A percentile compares a stretch with the other conserved stretches of the same genome.
These are phyloP conservation scores for Amanita thiersii DNA, from an alignment of 768 basidiomycete species.

Conservation along the genomic window DNA sequence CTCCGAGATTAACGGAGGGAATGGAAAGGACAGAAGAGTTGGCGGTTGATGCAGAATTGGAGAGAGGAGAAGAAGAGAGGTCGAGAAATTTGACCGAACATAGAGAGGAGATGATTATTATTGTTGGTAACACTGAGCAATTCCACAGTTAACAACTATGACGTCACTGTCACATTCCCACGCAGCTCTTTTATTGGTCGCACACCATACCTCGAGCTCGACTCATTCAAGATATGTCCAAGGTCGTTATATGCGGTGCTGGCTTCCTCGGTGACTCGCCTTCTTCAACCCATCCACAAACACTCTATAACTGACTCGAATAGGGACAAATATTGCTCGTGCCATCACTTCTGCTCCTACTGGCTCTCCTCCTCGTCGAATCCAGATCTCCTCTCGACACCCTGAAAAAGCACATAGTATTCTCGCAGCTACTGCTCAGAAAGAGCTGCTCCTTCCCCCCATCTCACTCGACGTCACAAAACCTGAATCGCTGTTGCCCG, in stretches of 20 bases:
- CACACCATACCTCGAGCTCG: too few species aligned
- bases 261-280: slow-evolving; percentile 48
- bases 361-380: slow-evolving; percentile 23
- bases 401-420: slow-evolving; percentile 33
- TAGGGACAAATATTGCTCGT: slow-evolving; percentile 55
- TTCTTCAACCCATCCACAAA: background rate
- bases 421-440: slow-evolving; percentile 23
- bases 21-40: too few species aligned
- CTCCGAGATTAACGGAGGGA: slow-evolving; percentile 21
- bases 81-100: slow-evolving; percentile 6
- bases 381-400: slow-evolving; percentile 55
- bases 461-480: slow-evolving; percentile 48
- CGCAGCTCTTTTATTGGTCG: too few species aligned
- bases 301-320: background rate
- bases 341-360: slow-evolving; percentile 28
- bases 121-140: slow-evolving; percentile 20
- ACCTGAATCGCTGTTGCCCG: slow-evolving; percentile 32
- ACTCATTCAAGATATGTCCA: too few species aligned
- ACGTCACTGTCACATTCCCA: too few species aligned
- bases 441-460: slow-evolving; percentile 31
- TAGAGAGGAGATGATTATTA: slow-evolving; percentile 25
- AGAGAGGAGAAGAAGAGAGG: slow-evolving; percentile 12
- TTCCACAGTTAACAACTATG: slow-evolving; percentile 5
- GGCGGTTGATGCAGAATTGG: too few species aligned
- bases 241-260: slow-evolving; percentile 45